Evolutionary conservation across 1,139 yeast species (phyloP), one percentile per base, ranked within the genome.

Genomic region (Schwanniomyces etchellsii): DNA sequence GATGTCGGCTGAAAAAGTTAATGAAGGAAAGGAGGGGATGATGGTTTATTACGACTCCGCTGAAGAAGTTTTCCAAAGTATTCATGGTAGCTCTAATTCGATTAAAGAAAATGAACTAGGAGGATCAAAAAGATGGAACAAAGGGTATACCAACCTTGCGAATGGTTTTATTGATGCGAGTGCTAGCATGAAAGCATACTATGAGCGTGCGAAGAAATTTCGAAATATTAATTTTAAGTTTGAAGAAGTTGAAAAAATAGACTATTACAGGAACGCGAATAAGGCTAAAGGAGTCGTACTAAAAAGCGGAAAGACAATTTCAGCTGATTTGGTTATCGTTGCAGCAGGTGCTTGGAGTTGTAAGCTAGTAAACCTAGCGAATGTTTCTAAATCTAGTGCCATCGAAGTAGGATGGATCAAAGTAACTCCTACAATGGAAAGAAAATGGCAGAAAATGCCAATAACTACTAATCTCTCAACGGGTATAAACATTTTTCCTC

Each of bases 301-400:
- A 3, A 38, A 33, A n/a, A 35, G 32, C 29, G 57, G 57, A 1
- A 6, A 27, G 2, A 16, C 18, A n/a, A 24, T 27, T 11, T 10
- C 26, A n/a, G 55, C 60, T 2, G 61, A 54, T 27, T 39, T 53
- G n/a, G 58, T 55, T 4, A 51, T 64, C 14, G 43, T 59, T 14
- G 55, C 61, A 13, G 48, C 61, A 24, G 70, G 70, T 24, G 62
- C 66, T 4, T 64, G 69, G 69, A 27, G 29, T 22, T 27, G 29
- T 32, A 33, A 37, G 5, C 57, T 50, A 28, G 55, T 50, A 22
- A 30, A 43, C 7, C 56, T 46, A 48, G 10, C 52, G 52, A 4
- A 34, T 51, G 28, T 52, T 50, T 36, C 31, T 27, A 17, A 23
- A 22, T 27, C 29, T 9, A 27, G 29, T 14, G 29, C 29, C 3